A percentile compares a stretch with the other conserved stretches of the same genome.
These are phyloP conservation scores for Pterula multifida DNA, from an alignment of 1,284 basidiomycete species.

Conservation along the genomic window DNA sequence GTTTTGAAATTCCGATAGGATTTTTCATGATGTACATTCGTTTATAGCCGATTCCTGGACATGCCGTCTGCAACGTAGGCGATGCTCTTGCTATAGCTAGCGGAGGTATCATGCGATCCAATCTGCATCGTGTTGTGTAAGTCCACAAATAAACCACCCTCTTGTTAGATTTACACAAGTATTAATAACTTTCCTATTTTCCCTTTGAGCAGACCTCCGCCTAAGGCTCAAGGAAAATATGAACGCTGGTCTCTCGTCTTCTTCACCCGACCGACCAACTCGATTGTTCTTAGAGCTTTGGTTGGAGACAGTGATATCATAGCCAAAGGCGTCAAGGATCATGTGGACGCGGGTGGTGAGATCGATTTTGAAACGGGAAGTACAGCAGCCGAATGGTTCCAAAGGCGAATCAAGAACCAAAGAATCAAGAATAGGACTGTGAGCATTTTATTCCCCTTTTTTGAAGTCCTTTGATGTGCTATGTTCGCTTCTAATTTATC, in stretches of 20 bases:
- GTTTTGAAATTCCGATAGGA: too few species aligned
- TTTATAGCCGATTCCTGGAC: slow-evolving; percentile 39
- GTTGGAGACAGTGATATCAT: slow-evolving; percentile 27
- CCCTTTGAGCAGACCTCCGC: slow-evolving; percentile 23
- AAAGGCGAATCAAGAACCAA: slow-evolving; percentile 31
- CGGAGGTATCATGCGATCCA: slow-evolving; percentile 45
- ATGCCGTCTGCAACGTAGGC: slow-evolving; percentile 50
- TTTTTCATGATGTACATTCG: too few species aligned
- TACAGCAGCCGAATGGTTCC: slow-evolving; percentile 37
- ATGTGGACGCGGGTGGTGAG: slow-evolving; percentile 20
- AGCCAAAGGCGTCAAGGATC: slow-evolving; percentile 23
- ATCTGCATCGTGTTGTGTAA: slow-evolving; percentile 38
- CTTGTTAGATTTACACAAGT: slow-evolving; percentile 4
- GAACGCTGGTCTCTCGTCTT: slow-evolving; percentile 37
- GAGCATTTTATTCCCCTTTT: slow-evolving; percentile 4
- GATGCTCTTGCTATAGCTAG: slow-evolving; percentile 47
- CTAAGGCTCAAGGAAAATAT: slow-evolving; percentile 25
- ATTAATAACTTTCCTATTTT: background rate
- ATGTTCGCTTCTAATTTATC: background rate
- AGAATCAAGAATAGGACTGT: slow-evolving; percentile 33
- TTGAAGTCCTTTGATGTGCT: background rate
- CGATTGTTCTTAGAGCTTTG: slow-evolving; percentile 23
- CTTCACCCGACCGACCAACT: slow-evolving; percentile 35
- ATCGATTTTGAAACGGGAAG: slow-evolving; percentile 18
- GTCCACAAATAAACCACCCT: slow-evolving; percentile 7